Base-by-base conservation (phyloP, 805 yeast genomes). In the Kuraishia cidri region DNA sequence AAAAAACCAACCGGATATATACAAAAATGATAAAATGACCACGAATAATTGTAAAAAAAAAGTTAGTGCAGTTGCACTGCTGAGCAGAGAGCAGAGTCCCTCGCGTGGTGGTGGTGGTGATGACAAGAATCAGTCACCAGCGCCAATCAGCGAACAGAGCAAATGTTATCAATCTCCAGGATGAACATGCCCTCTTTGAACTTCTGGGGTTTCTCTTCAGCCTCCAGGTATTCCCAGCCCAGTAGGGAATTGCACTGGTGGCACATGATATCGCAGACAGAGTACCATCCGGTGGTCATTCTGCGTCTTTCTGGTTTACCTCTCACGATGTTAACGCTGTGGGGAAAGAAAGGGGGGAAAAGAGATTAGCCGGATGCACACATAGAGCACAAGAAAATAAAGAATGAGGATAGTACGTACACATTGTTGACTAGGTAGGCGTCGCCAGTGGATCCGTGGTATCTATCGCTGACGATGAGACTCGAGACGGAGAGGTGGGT, bases 181-280 rank as follows among this genome's bases (percentile, higher is more conserved):
- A 78, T 73, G 42, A 56, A 77, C 41, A 67, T 64, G 6, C 80
- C 79, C 44, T 73, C 82, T 47, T 79, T 79, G 48, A 71, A 75
- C 37, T 61, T 56, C 53, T 75, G 78, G 12, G 58, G 49, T 14
- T 44, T 43, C 19, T 56, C 50, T 21, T 60, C 63, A 29, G 79
- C 66, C 42, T 58, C 59, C 25, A 75, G 46, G 43, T 79, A 79
- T 38, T 66, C 69, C 86, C 86, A 79, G 3, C 85, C 86, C 12
- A 79, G 55, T 33, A 66, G 52, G 4, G 52, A 48, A 31, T 57
- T 55, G 46, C 86, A 79, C 39, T 67, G 69, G 29, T 64, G 68
- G 44, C 86, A 79, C 24, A 45, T 44, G 20, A 76, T 62, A 42
- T 75, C 79, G 37, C 75, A 66, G 3, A 79, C 80, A 0, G 59